A percentile compares a stretch with the other conserved stretches of the same genome.
Evolutionary conservation across 1,284 basidiomycete species (phyloP).

Genomic region (Vanrija sp.): DNA sequence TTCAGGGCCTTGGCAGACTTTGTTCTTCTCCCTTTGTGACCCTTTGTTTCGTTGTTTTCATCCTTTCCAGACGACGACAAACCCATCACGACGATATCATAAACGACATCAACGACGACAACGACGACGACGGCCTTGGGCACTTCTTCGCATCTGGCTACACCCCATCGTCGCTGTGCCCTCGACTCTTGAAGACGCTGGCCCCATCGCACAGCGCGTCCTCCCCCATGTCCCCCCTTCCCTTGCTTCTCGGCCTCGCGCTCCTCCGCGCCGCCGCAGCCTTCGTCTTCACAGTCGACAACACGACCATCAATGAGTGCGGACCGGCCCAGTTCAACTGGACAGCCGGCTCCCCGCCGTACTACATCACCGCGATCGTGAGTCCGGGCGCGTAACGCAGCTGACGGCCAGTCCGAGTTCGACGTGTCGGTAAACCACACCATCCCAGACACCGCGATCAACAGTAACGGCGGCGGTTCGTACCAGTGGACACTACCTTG

Average conservation of each 20-base stretch:
- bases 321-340: slow-evolving; percentile 24
- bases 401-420: slow-evolving; percentile 29
- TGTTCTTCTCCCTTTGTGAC: no score
- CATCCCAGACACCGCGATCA: slow-evolving; percentile 27
- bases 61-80: no score
- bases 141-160: no score
- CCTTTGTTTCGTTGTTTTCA: no score
- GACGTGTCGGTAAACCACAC: slow-evolving; percentile 35
- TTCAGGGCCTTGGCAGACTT: no score
- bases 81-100: no score
- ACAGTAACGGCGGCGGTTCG: slow-evolving; percentile 14
- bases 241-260: background rate
- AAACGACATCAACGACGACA: no score
- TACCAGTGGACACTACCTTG: slow-evolving; percentile 36
- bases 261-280: background rate
- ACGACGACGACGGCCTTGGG: no score
- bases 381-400: slow-evolving; percentile 1
- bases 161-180: no score
- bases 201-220: no score
- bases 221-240: background rate
- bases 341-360: slow-evolving; percentile 30
- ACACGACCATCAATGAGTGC: slow-evolving; percentile 22
- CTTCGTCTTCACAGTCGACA: slow-evolving; percentile 26
- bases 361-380: slow-evolving; percentile 32
- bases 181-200: no score